Percentiles rank a stretch among this genome's conserved stretches.
Evolutionary conservation across 2,329 filamentous ascomycete species (phyloP).

Genomic region (Sarocladium strictum): DNA sequence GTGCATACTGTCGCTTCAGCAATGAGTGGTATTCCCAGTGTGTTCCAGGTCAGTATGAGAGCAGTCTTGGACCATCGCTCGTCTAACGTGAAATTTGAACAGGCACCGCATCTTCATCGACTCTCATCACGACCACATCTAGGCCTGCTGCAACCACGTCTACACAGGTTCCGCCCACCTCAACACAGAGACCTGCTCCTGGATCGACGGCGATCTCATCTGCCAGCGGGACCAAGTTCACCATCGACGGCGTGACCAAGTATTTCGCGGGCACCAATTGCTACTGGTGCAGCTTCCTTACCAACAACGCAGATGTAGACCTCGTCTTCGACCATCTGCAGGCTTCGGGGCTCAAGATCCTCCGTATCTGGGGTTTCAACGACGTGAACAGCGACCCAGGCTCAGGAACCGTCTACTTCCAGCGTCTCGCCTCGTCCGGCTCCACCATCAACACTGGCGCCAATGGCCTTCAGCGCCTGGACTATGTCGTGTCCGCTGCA

Average conservation of each 20-base stretch:
- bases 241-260: slow-evolving; percentile 35
- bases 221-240: slow-evolving; percentile 23
- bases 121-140: not conserved
- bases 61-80: not conserved
- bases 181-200: not conserved
- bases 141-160: not conserved
- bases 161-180: not conserved
- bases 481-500: slow-evolving; percentile 55
- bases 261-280: slow-evolving; percentile 50
- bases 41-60: slow-evolving; percentile 5
- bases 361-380: slow-evolving; percentile 60
- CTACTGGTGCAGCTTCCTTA: slow-evolving; percentile 48
- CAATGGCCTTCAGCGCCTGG: slow-evolving; percentile 54
- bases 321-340: slow-evolving; percentile 38
- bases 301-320: slow-evolving; percentile 49
- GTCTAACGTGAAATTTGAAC: not conserved
- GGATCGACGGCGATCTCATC: slow-evolving; percentile 5
- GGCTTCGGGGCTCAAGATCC: slow-evolving; percentile 46
- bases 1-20: not conserved
- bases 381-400: slow-evolving; percentile 41
- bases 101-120: not conserved
- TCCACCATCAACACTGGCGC: slow-evolving; percentile 57
- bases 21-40: slow-evolving; percentile 10
- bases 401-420: slow-evolving; percentile 41
- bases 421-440: slow-evolving; percentile 42